Percentiles rank a stretch among this genome's conserved stretches.
Evolutionary conservation across 2,329 filamentous ascomycete genomes (phyloP).

Genomic region (Diplodia corticola): DNA sequence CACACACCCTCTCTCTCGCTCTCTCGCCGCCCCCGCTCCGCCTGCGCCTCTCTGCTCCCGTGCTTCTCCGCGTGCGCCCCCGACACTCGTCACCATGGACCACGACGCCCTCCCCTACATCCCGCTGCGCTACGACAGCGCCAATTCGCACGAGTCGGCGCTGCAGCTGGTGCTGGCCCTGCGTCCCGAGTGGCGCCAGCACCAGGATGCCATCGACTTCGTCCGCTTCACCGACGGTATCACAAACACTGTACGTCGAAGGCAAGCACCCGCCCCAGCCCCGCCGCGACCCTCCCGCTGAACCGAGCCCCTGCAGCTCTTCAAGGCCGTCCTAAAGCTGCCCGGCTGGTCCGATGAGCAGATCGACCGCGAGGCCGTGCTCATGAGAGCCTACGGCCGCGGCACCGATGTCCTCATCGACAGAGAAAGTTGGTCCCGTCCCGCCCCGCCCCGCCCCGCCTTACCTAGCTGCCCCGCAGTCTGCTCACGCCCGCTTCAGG

Average conservation of each 20-base stretch:
- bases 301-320: conserved; percentile 49
- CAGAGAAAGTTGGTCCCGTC: conserved; percentile 69
- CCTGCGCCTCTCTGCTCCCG: background rate
- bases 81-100: conserved; percentile 8
- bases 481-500: conserved; percentile 35
- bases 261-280: conserved; percentile 17
- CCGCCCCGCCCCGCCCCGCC: conserved; percentile 8
- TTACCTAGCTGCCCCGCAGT: background rate
- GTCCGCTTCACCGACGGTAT: conserved; percentile 95
- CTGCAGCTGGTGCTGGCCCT: conserved; percentile 75
- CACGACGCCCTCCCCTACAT: conserved; percentile 54
- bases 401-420: conserved; percentile 95
- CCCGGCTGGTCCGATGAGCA: conserved; percentile 72
- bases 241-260: conserved; percentile 75
- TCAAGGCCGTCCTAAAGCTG: conserved; percentile 72
- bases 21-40: background rate
- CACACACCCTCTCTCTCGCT: background rate
- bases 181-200: conserved; percentile 77
- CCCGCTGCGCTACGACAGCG: conserved; percentile 73
- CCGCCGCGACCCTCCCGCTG: conserved; percentile 12
- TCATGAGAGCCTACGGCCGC: conserved; percentile 91
- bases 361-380: conserved; percentile 79
- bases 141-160: conserved; percentile 76
- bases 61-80: background rate
- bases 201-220: conserved; percentile 76